These are phyloP conservation scores for Lentinus polychrous DNA, from an alignment of 1,284 basidiomycete species.

Conservation along the genomic window DNA sequence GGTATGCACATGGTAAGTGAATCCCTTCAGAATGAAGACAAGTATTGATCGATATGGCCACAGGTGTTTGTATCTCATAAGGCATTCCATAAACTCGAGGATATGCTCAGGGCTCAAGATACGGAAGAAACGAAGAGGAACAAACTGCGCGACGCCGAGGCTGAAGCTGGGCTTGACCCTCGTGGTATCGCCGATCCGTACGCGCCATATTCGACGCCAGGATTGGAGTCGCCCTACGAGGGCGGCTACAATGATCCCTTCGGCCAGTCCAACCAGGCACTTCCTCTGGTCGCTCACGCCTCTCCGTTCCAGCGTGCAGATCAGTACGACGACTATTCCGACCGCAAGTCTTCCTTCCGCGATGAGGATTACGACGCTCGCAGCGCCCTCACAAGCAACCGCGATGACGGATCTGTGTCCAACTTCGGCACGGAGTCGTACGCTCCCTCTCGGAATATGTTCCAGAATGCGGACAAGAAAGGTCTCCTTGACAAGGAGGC, in stretches of 20 bases:
- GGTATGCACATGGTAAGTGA: constrained; percentile 71
- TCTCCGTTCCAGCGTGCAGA: constrained; percentile 70
- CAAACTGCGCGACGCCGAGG: constrained; percentile 66
- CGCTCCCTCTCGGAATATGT: constrained; percentile 93
- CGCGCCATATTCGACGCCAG: constrained; percentile 58
- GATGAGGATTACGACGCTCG: constrained; percentile 72
- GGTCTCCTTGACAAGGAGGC: constrained; percentile 76
- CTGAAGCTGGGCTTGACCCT: constrained; percentile 63
- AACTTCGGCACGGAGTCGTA: constrained; percentile 87
- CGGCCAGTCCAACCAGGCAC: constrained; percentile 49
- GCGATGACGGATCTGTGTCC: constrained; percentile 75
- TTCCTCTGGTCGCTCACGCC: constrained; percentile 74
- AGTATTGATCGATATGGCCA: constrained; percentile 1
- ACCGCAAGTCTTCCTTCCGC: constrained; percentile 68
- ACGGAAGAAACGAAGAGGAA: constrained; percentile 80
- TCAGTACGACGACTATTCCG: constrained; percentile 72
- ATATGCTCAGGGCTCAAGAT: constrained; percentile 77
- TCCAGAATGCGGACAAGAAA: constrained; percentile 72
- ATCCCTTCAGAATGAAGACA: constrained; percentile 1
- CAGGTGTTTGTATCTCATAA: constrained; percentile 88
- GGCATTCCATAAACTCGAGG: constrained; percentile 88
- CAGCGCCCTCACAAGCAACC: constrained; percentile 66
- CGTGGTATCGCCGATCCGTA: constrained; percentile 72
- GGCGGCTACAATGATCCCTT: constrained; percentile 45
- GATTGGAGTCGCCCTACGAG: constrained; percentile 40